phyloP scores from a whole-genome alignment of 495 filamentous ascomycete species.

The Emericellopsis terricola region DNA sequence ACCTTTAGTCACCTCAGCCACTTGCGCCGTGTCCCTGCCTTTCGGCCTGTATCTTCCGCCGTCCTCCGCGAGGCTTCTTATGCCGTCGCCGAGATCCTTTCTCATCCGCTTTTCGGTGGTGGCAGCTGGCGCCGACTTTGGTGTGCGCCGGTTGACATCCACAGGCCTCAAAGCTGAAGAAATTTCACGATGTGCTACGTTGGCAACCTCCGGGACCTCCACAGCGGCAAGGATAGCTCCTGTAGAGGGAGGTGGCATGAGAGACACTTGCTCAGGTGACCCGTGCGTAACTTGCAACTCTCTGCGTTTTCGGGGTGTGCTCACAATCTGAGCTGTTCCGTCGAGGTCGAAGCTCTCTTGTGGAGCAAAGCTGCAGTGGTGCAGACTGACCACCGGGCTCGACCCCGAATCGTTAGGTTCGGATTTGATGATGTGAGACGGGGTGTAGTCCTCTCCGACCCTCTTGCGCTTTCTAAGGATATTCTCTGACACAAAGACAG shows the following conservation, averaged over 20 bases:
- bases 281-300: neutral
- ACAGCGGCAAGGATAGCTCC: too few species aligned
- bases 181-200: too few species aligned
- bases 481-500: constrained; percentile 25
- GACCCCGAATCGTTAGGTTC: constrained; percentile 1
- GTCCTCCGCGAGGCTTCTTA: constrained; percentile 24
- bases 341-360: constrained; percentile 58
- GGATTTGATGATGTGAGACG: constrained; percentile 17
- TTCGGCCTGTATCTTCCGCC: constrained; percentile 1
- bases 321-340: constrained; percentile 39
- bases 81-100: constrained; percentile 4
- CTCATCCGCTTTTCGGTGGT: constrained; percentile 4
- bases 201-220: too few species aligned
- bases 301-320: constrained; percentile 42
- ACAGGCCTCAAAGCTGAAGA: constrained; percentile 3
- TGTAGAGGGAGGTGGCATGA: neutral
- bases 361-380: constrained; percentile 12
- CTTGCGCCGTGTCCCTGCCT: neutral
- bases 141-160: constrained; percentile 4
- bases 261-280: too few species aligned
- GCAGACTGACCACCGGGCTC: constrained; percentile 2
- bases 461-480: constrained; percentile 21
- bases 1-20: neutral
- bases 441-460: constrained; percentile 1
- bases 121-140: neutral